Evolutionary conservation across 2,329 filamentous ascomycete genomes (phyloP).

Genomic region (Huntiella bhutanensis): DNA sequence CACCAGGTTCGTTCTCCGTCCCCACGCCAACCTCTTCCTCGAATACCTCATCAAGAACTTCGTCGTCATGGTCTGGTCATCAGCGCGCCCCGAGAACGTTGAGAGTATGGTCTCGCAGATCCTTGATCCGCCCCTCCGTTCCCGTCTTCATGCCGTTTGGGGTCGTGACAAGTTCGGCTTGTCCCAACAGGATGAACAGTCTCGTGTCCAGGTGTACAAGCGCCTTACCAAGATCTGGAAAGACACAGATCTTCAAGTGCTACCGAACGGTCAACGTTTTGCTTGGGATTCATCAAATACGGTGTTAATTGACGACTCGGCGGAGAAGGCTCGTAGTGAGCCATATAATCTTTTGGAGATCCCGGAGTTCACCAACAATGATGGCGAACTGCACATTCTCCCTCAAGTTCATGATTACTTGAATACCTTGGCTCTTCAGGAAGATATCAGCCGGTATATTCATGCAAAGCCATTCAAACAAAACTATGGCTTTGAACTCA

Average conservation of each 20-base stretch:
- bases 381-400: conserved; percentile 27
- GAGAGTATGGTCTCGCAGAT: conserved; percentile 44
- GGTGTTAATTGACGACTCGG: conserved; percentile 70
- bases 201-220: conserved; percentile 78
- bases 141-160: conserved; percentile 52
- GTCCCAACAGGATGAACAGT: conserved; percentile 39
- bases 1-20: conserved; percentile 43
- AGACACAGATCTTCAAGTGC: conserved; percentile 24
- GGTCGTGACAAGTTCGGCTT: conserved; percentile 60
- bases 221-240: conserved; percentile 56
- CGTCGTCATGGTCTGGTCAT: conserved; percentile 79
- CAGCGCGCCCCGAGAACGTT: conserved; percentile 58
- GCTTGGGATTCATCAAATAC: conserved; percentile 72
- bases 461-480: conserved; percentile 29
- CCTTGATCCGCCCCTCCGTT: conserved; percentile 33
- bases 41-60: conserved; percentile 56
- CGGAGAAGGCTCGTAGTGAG: conserved; percentile 62
- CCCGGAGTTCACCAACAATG: conserved; percentile 48
- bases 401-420: conserved; percentile 43
- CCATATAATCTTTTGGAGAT: conserved; percentile 68
- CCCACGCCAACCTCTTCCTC: conserved; percentile 50
- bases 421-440: conserved; percentile 32
- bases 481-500: conserved; percentile 13
- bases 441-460: conserved; percentile 45
- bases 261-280: conserved; percentile 22